Percentiles rank a stretch among this genome's conserved stretches.
These are phyloP conservation scores for Pseudogymnoascus sp. DNA, from an alignment of 2,329 filamentous ascomycete species.

Conservation along the genomic window DNA sequence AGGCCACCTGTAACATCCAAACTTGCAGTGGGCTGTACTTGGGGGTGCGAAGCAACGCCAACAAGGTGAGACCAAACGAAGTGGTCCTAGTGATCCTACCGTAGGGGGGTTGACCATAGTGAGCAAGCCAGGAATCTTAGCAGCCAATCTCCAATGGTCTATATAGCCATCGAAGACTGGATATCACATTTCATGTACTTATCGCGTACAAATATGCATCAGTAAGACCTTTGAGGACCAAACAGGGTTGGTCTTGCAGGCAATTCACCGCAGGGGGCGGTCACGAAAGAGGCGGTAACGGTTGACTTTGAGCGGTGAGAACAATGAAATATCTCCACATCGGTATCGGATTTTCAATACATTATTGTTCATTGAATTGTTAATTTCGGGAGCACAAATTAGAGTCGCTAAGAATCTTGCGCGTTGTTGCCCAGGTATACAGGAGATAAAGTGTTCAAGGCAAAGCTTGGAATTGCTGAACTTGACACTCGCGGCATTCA, in stretches of 20 bases:
- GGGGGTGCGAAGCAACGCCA: neutral
- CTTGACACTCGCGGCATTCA: neutral
- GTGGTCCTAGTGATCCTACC: neutral
- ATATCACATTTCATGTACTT: neutral
- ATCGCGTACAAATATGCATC: neutral
- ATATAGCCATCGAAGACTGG: neutral
- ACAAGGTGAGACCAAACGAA: neutral
- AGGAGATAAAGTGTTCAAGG: neutral
- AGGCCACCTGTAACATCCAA: neutral
- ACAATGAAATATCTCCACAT: neutral
- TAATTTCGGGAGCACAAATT: neutral
- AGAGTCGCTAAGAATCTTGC: neutral
- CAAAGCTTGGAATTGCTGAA: slow-evolving; percentile 1
- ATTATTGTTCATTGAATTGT: neutral
- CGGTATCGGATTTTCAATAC: neutral
- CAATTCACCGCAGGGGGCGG: neutral
- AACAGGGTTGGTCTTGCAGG: neutral
- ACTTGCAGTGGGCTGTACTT: neutral
- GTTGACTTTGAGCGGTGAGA: neutral
- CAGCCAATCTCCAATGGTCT: neutral
- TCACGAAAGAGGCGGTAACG: neutral
- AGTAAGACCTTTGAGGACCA: neutral
- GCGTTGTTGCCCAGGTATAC: slow-evolving; percentile 3
- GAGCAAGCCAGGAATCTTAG: neutral
- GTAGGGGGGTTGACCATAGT: neutral